These are phyloP conservation scores for Avena insularis DNA, from an alignment of 176 grass and related monocot genomes.

Conservation along the genomic window DNA sequence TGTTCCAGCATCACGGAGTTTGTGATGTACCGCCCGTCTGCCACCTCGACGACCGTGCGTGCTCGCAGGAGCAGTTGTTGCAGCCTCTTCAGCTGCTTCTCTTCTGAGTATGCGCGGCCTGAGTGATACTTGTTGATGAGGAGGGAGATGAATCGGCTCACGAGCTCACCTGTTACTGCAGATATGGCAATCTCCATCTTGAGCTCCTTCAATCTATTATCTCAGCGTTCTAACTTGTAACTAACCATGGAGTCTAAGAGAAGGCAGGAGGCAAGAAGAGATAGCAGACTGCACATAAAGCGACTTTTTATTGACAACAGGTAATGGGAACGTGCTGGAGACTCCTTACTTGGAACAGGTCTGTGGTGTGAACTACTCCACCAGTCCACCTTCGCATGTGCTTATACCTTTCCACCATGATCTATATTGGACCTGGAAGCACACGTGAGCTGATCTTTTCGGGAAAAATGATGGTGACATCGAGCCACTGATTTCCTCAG, in stretches of 20 bases:
- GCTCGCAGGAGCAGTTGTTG: background rate
- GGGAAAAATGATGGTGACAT: background rate
- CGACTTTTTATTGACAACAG: background rate
- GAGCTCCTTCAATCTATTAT: background rate
- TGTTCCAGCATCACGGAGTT: conserved; percentile 4
- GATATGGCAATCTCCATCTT: conserved; percentile 13
- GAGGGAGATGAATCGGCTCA: conserved; percentile 15
- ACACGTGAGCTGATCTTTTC: too few species aligned
- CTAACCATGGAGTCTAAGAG: background rate
- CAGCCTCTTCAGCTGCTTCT: background rate
- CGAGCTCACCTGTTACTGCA: background rate
- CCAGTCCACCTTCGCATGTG: background rate
- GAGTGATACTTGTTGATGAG: background rate
- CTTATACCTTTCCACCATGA: background rate
- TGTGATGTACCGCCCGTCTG: background rate
- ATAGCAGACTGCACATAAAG: background rate
- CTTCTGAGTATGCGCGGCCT: background rate
- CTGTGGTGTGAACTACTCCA: background rate
- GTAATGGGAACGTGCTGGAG: background rate
- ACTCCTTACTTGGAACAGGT: background rate
- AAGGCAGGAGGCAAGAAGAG: background rate
- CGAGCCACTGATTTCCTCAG: background rate
- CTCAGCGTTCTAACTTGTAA: background rate
- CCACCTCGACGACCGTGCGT: background rate
- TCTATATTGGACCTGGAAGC: background rate